A percentile compares a stretch with the other conserved stretches of the same genome.
phyloP scores from a whole-genome alignment of 805 yeast species.

The Sugiyamaella chiloensis region DNA sequence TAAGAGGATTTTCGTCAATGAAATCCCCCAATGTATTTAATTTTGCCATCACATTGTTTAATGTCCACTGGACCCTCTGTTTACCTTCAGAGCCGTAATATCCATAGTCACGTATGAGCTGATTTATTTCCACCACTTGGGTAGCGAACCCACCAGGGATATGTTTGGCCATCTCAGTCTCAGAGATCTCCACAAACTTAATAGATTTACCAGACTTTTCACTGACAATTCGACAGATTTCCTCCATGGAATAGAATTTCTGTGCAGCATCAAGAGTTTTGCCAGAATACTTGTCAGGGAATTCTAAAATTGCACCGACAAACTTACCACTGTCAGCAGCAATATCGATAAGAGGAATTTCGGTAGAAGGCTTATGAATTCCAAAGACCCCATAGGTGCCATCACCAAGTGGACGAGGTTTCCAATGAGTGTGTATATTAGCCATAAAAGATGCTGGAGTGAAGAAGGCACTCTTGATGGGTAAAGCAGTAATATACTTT shows the following conservation, averaged over 20 bases:
- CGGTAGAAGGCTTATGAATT: not conserved
- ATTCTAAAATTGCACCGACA: constrained; percentile 10
- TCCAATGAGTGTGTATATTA: not conserved
- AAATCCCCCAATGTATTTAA: not conserved
- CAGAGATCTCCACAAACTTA: constrained; percentile 8
- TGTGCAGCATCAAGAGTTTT: constrained; percentile 2
- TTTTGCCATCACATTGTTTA: not conserved
- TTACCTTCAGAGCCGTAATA: constrained; percentile 10
- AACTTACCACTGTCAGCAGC: constrained; percentile 7
- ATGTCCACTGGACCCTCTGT: constrained; percentile 4
- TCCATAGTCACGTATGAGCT: constrained; percentile 9
- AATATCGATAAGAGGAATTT: constrained; percentile 8
- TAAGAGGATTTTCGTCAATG: not conserved
- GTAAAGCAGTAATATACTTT: constrained; percentile 5
- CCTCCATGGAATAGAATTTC: not conserved
- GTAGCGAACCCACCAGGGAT: constrained; percentile 6
- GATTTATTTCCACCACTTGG: constrained; percentile 4
- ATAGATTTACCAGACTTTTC: constrained; percentile 9
- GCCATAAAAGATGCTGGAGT: constrained; percentile 10
- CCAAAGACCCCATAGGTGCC: constrained; percentile 5
- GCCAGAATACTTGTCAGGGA: constrained; percentile 8
- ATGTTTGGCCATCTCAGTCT: not conserved
- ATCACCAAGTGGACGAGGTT: constrained; percentile 11
- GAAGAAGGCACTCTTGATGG: constrained; percentile 11
- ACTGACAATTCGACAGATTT: not conserved